Conservation (phyloP, 306 rosid genomes). For the Quercus mongolica region DNA sequence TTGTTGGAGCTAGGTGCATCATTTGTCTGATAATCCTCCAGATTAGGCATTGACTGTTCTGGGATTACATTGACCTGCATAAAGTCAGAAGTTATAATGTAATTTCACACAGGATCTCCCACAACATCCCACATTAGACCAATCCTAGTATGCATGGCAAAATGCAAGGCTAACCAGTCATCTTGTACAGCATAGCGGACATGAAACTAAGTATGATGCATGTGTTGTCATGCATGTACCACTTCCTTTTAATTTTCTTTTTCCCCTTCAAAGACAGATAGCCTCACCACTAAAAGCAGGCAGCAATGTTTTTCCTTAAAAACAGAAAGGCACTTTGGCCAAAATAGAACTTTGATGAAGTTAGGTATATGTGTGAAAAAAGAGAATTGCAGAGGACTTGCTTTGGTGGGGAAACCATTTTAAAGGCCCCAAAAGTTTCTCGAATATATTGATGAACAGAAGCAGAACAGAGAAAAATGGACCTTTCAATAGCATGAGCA, state of each 20-base stretch:
- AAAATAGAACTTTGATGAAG: not conserved
- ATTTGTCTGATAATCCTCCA: constrained; percentile 29
- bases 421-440: not conserved
- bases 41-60: constrained; percentile 35
- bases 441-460: not conserved
- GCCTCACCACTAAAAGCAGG: not conserved
- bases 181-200: not conserved
- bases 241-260: not conserved
- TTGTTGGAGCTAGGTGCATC: constrained; percentile 27
- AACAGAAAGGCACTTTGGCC: not conserved
- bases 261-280: not conserved
- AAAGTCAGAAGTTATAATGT: constrained; percentile 14
- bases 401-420: not conserved
- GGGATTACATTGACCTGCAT: constrained; percentile 51
- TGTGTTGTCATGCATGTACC: not conserved
- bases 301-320: not conserved
- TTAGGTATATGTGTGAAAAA: not conserved
- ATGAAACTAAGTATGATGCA: not conserved
- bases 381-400: not conserved
- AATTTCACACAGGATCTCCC: not conserved
- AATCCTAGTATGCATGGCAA: not conserved
- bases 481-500: not conserved
- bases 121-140: constrained; percentile 7
- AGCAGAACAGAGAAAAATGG: not conserved
- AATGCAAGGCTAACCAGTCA: constrained; percentile 3